Percentiles rank a stretch among this genome's conserved stretches.
These are phyloP conservation scores for Pythium brachiatum DNA, from an alignment of 352 stramenopile genomes.

Conservation along the genomic window DNA sequence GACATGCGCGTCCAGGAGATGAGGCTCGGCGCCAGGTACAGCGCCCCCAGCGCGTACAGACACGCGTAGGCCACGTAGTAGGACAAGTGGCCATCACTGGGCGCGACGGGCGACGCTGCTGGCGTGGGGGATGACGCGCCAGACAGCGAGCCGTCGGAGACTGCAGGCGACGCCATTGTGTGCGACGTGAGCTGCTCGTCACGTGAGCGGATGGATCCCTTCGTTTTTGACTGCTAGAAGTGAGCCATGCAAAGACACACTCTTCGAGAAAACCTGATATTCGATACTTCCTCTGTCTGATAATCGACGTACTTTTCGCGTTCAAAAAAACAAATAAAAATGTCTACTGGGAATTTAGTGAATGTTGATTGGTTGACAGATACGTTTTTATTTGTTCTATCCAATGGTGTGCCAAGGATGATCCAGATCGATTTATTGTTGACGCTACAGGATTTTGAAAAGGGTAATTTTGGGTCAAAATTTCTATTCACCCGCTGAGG, in stretches of 20 bases:
- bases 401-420: no score
- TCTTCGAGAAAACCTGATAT: slow-evolving; percentile 2
- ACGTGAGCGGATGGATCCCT: background rate
- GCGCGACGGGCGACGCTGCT: background rate
- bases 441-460: no score
- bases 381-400: no score
- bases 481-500: no score
- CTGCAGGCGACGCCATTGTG: background rate
- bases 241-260: background rate
- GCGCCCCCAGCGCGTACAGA: slow-evolving; percentile 46
- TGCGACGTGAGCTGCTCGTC: background rate
- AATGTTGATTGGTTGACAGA: no score
- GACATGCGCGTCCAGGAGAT: slow-evolving; percentile 36
- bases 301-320: no score
- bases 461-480: no score
- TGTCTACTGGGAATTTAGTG: no score
- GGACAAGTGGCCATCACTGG: slow-evolving; percentile 5
- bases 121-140: background rate
- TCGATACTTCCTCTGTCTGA: no score
- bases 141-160: background rate
- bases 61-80: slow-evolving; percentile 49
- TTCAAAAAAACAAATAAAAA: no score
- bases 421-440: no score
- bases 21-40: slow-evolving; percentile 45
- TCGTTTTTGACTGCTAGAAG: background rate